Percentiles rank a stretch among this genome's conserved stretches.
phyloP scores from a whole-genome alignment of 2,329 filamentous ascomycete genomes.

The Stagonosporopsis chrysanthemi region DNA sequence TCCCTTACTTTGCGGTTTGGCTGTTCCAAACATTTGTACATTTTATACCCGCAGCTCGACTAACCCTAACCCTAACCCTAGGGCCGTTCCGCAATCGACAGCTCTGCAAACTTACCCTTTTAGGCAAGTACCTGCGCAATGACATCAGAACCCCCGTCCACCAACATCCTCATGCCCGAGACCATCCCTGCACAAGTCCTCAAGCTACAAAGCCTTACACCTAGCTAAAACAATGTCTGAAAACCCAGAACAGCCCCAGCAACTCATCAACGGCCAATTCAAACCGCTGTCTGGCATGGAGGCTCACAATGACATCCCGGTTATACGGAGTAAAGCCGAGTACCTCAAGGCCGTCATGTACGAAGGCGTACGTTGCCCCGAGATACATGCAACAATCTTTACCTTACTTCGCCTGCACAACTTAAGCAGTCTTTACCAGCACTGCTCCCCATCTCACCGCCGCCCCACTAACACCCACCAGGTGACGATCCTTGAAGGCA shows the following conservation, averaged over 20 bases:
- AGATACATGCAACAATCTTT: no score
- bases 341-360: constrained; percentile 42
- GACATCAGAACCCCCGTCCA: constrained; percentile 7
- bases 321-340: constrained; percentile 34
- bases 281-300: constrained; percentile 10
- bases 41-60: not conserved
- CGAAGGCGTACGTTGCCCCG: constrained; percentile 26
- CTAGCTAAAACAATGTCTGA: constrained; percentile 1
- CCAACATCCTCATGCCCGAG: constrained; percentile 3
- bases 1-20: not conserved
- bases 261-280: constrained; percentile 16
- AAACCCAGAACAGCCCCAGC: constrained; percentile 7
- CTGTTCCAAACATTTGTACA: not conserved
- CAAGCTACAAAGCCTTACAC: not conserved
- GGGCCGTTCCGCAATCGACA: not conserved
- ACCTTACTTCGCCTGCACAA: not conserved
- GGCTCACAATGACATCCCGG: constrained; percentile 25
- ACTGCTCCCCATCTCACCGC: not conserved
- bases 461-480: not conserved
- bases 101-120: constrained; percentile 6
- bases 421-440: no score
- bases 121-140: constrained; percentile 2
- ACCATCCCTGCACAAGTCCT: not conserved
- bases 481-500: constrained; percentile 42
- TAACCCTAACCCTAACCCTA: not conserved